Evolutionary conservation across 768 basidiomycete species (phyloP), one percentile per base, ranked within the genome.

Genomic region (Ramaria rubella): DNA sequence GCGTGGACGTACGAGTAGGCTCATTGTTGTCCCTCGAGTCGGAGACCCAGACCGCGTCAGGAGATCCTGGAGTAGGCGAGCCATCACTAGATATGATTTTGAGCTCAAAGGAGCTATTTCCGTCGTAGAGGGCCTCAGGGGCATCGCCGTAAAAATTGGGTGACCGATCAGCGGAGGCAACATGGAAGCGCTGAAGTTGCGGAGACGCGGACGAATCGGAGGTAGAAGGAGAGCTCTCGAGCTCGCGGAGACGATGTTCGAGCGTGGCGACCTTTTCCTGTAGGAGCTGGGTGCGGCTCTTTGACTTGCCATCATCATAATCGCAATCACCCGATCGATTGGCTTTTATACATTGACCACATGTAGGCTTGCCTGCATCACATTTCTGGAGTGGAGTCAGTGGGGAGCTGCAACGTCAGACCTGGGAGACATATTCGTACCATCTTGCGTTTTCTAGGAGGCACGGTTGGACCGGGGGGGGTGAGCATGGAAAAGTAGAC

Each of bases 221-320:
- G 29, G 63, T 59, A 29, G 64, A 64, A 52, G 69, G 62, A 38
- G 72, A 68, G 24, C 72, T 67, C 63, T 83, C 81, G 8, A 85
- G 72, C 63, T 83, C 76, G 5, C 75, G 76, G 24, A 83, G 66
- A 42, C 78, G 73, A 21, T 73, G 72, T 65, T 85, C 81, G 12
- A 83, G 74, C 46, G 74, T 68, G 3, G 71, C 69, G 42, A 83
- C 71, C 64, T 82, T 81, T 61, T 83, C 81, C 58, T 76, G 78
- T 31, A 85, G 69, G 23, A 78, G 70, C 64, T 81, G 77, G 1
- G 81, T 83, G 15, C 81, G 75, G 62, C 79, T 82, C 65, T 81
- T 81, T 55, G 76, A 77, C 60, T 75, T 75, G 65, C 75, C 76
- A 63, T 84, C 81, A 62, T 83, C 80, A 69, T 83, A 85, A 53